Conservation (phyloP, 2,329 filamentous ascomycete genomes). For the Didymella sp. region DNA sequence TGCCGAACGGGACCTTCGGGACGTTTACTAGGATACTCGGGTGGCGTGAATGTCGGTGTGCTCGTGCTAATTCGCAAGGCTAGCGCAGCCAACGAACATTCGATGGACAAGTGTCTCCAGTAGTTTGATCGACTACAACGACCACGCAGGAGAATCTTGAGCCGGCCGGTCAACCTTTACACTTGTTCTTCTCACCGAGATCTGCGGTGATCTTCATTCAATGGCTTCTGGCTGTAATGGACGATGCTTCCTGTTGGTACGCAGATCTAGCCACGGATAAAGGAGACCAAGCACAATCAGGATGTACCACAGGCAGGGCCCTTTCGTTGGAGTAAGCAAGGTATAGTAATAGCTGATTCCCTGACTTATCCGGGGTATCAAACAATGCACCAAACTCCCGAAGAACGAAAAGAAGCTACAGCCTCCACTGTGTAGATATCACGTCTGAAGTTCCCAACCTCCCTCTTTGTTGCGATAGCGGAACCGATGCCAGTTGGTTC, state of each 20-base stretch:
- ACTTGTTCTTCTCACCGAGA: no score
- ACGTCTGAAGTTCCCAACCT: neutral
- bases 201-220: neutral
- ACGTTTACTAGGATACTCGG: conserved; percentile 14
- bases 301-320: neutral
- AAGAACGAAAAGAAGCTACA: neutral
- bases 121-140: neutral
- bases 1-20: conserved; percentile 25
- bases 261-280: neutral
- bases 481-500: neutral
- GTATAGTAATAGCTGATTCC: neutral
- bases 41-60: conserved; percentile 34
- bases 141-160: neutral
- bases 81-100: conserved; percentile 13
- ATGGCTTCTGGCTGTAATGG: neutral
- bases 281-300: neutral
- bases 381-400: conserved; percentile 1
- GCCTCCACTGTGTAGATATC: neutral
- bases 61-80: conserved; percentile 18
- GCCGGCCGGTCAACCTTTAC: neutral
- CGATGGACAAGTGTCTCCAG: conserved; percentile 15
- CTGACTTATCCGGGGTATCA: conserved; percentile 11
- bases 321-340: neutral
- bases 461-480: neutral
- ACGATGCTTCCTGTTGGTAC: neutral